phyloP scores from a whole-genome alignment of 768 basidiomycete species.

The Exidia glandulosa region DNA sequence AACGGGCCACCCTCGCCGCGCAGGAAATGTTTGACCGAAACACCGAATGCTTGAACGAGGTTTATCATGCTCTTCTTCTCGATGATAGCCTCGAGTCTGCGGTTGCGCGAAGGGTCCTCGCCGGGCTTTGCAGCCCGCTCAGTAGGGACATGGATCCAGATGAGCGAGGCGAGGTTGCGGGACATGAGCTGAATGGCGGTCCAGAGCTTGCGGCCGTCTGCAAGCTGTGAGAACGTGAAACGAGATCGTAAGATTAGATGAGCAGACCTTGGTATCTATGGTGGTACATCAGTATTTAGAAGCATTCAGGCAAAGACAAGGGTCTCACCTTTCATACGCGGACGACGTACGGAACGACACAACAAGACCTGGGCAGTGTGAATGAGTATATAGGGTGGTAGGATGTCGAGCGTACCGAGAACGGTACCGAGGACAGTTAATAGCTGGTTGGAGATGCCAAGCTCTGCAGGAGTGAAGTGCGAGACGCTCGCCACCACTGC shows the following conservation, averaged over 20 bases:
- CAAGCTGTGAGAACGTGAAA: neutral
- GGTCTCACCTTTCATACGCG: constrained; percentile 50
- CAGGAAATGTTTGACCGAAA: constrained; percentile 61
- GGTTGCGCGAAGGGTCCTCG: constrained; percentile 2
- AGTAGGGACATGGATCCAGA: constrained; percentile 46
- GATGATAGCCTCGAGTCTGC: constrained; percentile 32
- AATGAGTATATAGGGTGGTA: neutral
- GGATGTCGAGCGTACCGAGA: constrained; percentile 24
- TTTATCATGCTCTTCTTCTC: constrained; percentile 73
- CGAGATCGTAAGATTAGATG: neutral
- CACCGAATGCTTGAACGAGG: constrained; percentile 57
- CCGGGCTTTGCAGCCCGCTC: constrained; percentile 27
- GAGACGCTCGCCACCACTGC: constrained; percentile 54
- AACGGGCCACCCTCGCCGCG: constrained; percentile 60
- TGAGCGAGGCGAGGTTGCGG: constrained; percentile 44
- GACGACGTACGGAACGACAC: constrained; percentile 62
- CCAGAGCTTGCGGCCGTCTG: constrained; percentile 62
- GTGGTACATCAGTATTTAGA: neutral
- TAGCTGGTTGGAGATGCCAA: constrained; percentile 41
- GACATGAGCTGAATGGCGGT: constrained; percentile 45
- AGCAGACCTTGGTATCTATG: neutral
- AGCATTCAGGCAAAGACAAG: neutral
- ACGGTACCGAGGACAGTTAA: constrained; percentile 67
- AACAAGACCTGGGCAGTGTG: constrained; percentile 15
- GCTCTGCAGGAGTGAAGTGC: constrained; percentile 32